Conservation (phyloP, 192 early-diverging fungal species). For the Dissophora ornata region DNA sequence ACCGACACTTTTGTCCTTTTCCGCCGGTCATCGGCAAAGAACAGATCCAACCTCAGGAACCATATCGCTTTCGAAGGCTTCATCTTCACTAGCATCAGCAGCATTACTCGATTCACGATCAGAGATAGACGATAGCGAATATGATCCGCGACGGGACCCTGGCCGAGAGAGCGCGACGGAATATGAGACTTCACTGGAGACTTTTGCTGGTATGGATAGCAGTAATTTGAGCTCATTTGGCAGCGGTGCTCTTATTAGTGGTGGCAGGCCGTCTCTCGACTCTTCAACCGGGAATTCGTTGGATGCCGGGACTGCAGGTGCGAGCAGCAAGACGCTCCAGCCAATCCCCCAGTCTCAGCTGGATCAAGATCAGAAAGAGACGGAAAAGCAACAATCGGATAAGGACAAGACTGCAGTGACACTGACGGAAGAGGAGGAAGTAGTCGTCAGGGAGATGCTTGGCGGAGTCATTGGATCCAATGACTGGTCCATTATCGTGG, state of each 20-base stretch:
- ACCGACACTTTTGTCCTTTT: slow-evolving; percentile 1
- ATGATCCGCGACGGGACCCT: slow-evolving; percentile 21
- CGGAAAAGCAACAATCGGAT: neutral
- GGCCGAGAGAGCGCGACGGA: slow-evolving; percentile 42
- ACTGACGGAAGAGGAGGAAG: slow-evolving; percentile 44
- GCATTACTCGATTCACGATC: slow-evolving; percentile 15
- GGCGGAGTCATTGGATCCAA: slow-evolving; percentile 36
- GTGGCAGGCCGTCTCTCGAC: neutral
- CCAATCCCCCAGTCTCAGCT: neutral
- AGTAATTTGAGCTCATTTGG: slow-evolving; percentile 11
- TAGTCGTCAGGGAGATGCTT: slow-evolving; percentile 31
- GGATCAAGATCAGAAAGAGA: neutral
- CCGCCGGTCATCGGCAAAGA: neutral
- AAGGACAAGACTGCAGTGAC: slow-evolving; percentile 18
- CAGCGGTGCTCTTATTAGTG: neutral
- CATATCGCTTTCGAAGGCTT: neutral
- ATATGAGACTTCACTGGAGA: slow-evolving; percentile 45
- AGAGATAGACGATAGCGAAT: slow-evolving; percentile 35
- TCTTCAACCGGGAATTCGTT: slow-evolving; percentile 22
- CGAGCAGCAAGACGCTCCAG: neutral
- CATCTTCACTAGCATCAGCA: neutral
- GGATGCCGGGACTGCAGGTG: neutral
- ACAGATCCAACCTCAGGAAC: slow-evolving; percentile 7
- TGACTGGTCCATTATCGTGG: slow-evolving; percentile 49
- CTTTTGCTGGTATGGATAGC: slow-evolving; percentile 25